These are phyloP conservation scores for Kondoa subrosea DNA, from an alignment of 768 basidiomycete species.

Conservation along the genomic window DNA sequence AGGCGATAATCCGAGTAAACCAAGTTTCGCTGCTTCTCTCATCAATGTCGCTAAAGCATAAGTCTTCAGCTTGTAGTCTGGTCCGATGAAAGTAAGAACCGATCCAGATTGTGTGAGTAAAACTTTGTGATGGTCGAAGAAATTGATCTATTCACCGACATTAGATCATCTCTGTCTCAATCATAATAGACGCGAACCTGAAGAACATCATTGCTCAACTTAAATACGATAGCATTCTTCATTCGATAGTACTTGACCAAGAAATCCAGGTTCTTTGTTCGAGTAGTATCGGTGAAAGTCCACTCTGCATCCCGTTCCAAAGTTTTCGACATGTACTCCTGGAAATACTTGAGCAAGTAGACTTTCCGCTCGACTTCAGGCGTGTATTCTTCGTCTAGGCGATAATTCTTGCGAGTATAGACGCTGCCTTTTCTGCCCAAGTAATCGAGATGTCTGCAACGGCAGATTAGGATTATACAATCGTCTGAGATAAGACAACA, in stretches of 20 bases:
- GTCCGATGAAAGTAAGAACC: conserved; percentile 62
- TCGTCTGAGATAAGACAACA: conserved; percentile 28
- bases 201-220: conserved; percentile 84
- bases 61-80: conserved; percentile 22
- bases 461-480: background rate
- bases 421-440: conserved; percentile 50
- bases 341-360: conserved; percentile 82
- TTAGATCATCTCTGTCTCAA: background rate
- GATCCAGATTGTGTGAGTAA: conserved; percentile 67
- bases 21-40: conserved; percentile 11
- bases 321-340: conserved; percentile 80
- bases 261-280: conserved; percentile 78
- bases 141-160: conserved; percentile 66
- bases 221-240: conserved; percentile 94
- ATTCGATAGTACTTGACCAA: conserved; percentile 87
- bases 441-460: conserved; percentile 66
- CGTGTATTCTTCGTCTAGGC: conserved; percentile 41
- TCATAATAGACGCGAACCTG: conserved; percentile 42
- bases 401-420: conserved; percentile 53
- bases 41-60: conserved; percentile 22
- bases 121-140: conserved; percentile 91
- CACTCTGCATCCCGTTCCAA: conserved; percentile 72
- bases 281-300: conserved; percentile 51
- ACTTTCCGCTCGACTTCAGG: conserved; percentile 76
- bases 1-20: conserved; percentile 1